These are phyloP conservation scores for Botrytis fragariae DNA, from an alignment of 2,329 filamentous ascomycete genomes.

Conservation along the genomic window DNA sequence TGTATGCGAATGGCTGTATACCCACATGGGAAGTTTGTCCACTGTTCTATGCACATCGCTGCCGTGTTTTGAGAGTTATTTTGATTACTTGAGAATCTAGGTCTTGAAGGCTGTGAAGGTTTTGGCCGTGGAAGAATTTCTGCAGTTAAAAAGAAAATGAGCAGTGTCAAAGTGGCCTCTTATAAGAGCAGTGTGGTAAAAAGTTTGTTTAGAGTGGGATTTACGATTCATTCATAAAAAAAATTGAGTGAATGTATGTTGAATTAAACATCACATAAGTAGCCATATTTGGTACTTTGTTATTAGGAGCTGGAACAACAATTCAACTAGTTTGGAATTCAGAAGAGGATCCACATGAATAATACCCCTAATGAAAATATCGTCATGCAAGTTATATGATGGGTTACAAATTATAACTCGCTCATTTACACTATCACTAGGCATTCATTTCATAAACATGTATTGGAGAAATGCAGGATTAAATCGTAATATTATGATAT, in stretches of 20 bases:
- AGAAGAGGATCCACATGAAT: not conserved
- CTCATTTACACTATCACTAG: not conserved
- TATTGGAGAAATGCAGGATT: not conserved
- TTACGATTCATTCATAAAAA: not conserved
- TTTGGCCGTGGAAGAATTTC: too few relatives aligned
- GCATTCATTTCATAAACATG: not conserved
- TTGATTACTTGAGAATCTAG: not conserved
- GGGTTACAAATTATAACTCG: not conserved
- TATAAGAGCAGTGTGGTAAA: not conserved
- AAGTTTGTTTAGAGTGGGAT: not conserved
- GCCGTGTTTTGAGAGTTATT: not conserved
- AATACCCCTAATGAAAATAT: not conserved
- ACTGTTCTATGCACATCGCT: not conserved
- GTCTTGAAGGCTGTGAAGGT: not conserved
- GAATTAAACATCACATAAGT: not conserved
- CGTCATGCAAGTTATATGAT: not conserved
- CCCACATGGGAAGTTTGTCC: not conserved
- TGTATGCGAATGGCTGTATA: not conserved
- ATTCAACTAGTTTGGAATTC: not conserved
- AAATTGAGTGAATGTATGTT: not conserved
- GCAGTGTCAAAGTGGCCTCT: not conserved
- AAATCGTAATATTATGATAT: not conserved
- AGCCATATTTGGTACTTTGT: not conserved
- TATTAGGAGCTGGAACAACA: too few relatives aligned
- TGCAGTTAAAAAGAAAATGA: too few relatives aligned